Evolutionary conservation across 345 rosid species (phyloP).

Genomic region (Fremontodendron californicum): DNA sequence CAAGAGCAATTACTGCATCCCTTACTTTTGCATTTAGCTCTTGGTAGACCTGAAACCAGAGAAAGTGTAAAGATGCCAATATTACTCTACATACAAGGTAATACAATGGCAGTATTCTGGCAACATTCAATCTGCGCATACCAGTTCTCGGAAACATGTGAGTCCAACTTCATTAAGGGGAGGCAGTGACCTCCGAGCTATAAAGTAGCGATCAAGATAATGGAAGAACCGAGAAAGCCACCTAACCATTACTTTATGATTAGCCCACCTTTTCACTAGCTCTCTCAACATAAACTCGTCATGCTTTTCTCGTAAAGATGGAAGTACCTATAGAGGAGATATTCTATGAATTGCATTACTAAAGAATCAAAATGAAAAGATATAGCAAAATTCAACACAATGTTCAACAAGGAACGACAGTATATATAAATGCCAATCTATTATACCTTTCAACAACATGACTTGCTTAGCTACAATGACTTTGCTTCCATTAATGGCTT

Average conservation of each 20-base stretch:
- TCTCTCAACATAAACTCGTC: conserved; percentile 50
- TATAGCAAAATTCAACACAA: background rate
- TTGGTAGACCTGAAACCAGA: conserved; percentile 27
- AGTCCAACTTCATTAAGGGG: conserved; percentile 42
- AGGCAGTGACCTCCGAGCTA: conserved; percentile 33
- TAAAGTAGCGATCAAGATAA: conserved; percentile 46
- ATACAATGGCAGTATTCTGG: background rate
- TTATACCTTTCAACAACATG: background rate
- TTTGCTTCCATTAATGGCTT: background rate
- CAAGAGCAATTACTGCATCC: conserved; percentile 52
- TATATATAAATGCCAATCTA: background rate
- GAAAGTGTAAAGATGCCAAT: background rate
- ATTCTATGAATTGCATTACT: background rate
- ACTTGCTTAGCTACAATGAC: background rate
- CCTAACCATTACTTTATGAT: conserved; percentile 49
- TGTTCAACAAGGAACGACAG: background rate
- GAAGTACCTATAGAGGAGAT: conserved; percentile 28
- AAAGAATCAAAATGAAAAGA: background rate
- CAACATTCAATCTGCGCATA: background rate
- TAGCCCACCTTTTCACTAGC: conserved; percentile 45
- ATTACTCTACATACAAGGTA: background rate
- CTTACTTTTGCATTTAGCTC: conserved; percentile 43
- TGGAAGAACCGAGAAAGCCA: conserved; percentile 51
- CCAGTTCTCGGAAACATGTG: conserved; percentile 32
- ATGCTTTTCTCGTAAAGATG: conserved; percentile 38